phyloP scores from a whole-genome alignment of 2,329 filamentous ascomycete species.

The Fusarium drepaniforme region DNA sequence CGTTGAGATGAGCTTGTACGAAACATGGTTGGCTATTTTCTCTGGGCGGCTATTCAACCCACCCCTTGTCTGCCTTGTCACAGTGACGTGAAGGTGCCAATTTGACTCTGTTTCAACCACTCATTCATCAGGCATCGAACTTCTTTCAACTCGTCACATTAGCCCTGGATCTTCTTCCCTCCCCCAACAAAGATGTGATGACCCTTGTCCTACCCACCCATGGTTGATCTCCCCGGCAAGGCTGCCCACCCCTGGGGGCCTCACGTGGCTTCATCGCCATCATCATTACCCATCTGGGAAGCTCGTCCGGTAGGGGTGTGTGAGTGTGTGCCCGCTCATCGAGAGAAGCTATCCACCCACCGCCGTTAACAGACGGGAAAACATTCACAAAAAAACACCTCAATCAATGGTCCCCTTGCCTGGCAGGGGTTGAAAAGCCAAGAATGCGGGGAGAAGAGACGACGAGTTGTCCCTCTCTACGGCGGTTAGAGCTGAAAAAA shows the following conservation, averaged over 20 bases:
- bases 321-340: neutral
- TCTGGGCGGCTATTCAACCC: neutral
- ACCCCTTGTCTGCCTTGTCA: neutral
- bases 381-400: neutral
- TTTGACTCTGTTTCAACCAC: conserved; percentile 1
- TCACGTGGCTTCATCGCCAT: conserved; percentile 35
- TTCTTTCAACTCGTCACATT: neutral
- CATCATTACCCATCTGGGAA: conserved; percentile 40
- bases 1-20: neutral
- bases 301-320: conserved; percentile 31
- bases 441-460: conserved; percentile 31
- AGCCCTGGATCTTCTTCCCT: neutral
- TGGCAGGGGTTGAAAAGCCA: neutral
- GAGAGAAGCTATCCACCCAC: neutral
- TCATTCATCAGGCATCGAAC: neutral
- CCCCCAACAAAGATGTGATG: neutral
- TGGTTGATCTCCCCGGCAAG: conserved; percentile 1
- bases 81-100: conserved; percentile 8
- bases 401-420: neutral
- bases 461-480: neutral
- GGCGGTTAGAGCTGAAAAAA: neutral
- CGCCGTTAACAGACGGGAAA: conserved; percentile 3
- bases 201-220: neutral
- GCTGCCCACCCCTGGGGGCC: conserved; percentile 12
- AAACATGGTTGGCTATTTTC: conserved; percentile 1